These are phyloP conservation scores for Tilletia horrida DNA, from an alignment of 1,284 basidiomycete species.

Conservation along the genomic window DNA sequence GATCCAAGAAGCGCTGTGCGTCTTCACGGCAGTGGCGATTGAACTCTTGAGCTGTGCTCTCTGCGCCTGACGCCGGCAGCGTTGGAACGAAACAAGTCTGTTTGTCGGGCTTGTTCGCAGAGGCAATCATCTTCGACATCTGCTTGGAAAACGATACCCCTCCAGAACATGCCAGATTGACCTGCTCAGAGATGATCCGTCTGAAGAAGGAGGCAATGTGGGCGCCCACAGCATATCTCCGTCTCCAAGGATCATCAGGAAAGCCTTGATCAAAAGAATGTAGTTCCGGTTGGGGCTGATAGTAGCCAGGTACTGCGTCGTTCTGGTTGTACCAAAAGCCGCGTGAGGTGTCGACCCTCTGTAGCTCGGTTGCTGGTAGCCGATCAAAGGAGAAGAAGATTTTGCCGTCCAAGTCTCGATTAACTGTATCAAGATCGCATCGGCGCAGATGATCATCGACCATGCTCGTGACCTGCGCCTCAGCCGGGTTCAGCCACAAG, in stretches of 20 bases:
- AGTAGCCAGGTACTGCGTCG: slow-evolving; percentile 24
- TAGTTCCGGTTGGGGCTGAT: background rate
- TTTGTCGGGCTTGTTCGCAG: slow-evolving; percentile 53
- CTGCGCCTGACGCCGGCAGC: background rate
- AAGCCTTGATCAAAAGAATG: slow-evolving; percentile 8
- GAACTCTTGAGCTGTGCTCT: background rate
- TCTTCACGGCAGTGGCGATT: slow-evolving; percentile 19
- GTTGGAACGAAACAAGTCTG: slow-evolving; percentile 42
- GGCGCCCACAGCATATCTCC: slow-evolving; percentile 38
- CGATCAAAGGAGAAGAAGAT: slow-evolving; percentile 30
- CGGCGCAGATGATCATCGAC: slow-evolving; percentile 43
- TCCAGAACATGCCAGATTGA: slow-evolving; percentile 54
- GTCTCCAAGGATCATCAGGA: slow-evolving; percentile 17
- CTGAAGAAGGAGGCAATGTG: slow-evolving; percentile 53
- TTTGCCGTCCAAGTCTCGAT: background rate
- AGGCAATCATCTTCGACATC: slow-evolving; percentile 53
- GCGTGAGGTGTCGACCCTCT: background rate
- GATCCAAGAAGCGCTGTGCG: slow-evolving; percentile 47
- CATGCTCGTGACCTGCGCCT: slow-evolving; percentile 40
- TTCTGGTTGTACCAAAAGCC: slow-evolving; percentile 42
- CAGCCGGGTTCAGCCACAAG: background rate
- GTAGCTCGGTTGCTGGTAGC: background rate
- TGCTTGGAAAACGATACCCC: slow-evolving; percentile 54
- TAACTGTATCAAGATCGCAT: background rate
- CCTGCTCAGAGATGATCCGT: slow-evolving; percentile 40